Evolutionary conservation across 208 protist genomes (phyloP).

Genomic region (Acanthamoeba royreba): DNA sequence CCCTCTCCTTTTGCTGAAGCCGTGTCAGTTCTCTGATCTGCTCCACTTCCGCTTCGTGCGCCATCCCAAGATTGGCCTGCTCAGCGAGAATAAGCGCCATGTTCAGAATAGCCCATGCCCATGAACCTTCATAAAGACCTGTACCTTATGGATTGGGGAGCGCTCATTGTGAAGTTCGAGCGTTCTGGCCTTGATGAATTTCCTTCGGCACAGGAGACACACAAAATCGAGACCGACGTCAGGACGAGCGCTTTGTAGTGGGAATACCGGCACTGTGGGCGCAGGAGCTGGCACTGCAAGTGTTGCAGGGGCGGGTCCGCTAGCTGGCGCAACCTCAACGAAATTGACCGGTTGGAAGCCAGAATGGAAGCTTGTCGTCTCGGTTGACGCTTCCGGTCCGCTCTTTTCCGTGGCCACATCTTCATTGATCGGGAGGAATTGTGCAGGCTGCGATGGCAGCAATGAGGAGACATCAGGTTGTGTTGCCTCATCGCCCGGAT

Average conservation of each 20-base stretch:
- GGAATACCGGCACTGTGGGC: background rate
- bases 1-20: background rate
- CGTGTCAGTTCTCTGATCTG: background rate
- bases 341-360: no score
- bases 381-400: no score
- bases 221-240: background rate
- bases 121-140: background rate
- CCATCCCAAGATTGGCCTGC: background rate
- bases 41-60: slow-evolving; percentile 2
- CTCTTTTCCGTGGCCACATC: no score
- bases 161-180: background rate
- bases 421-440: no score
- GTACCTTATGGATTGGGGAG: background rate
- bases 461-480: no score
- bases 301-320: background rate
- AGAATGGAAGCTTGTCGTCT: no score
- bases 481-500: no score
- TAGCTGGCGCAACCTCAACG: background rate
- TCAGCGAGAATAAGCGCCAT: no score
- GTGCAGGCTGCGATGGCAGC: no score
- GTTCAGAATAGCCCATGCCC: background rate
- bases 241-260: background rate
- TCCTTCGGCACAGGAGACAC: slow-evolving; percentile 3
- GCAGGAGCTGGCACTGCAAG: no score
- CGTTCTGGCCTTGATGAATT: background rate